These are phyloP conservation scores for Lentinula detonsa DNA, from an alignment of 768 basidiomycete genomes.

Conservation along the genomic window DNA sequence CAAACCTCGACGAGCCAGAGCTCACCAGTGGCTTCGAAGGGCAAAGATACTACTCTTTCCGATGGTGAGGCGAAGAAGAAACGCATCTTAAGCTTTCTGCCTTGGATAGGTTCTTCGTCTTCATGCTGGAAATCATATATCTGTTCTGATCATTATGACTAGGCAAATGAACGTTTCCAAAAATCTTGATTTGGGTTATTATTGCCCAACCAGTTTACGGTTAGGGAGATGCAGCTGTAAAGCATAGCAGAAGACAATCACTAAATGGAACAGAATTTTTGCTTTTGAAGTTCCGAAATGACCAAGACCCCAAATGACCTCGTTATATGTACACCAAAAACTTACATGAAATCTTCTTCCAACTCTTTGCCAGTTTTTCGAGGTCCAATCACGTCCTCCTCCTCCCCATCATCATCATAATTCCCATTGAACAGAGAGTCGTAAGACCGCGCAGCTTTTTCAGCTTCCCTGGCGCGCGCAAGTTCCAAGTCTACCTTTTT, in stretches of 20 bases:
- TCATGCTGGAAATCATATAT: neutral
- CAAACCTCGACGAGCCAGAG: neutral
- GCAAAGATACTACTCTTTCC: neutral
- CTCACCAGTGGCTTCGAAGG: too few species aligned
- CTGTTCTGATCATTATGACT: neutral
- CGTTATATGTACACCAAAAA: neutral
- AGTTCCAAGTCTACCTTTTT: conserved; percentile 77
- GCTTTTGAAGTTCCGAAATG: neutral
- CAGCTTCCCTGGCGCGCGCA: conserved; percentile 70
- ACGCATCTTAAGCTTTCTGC: neutral
- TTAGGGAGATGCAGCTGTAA: too few species aligned
- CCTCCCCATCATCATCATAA: conserved; percentile 47
- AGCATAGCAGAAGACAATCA: neutral
- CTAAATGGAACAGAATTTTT: neutral
- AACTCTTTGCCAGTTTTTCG: conserved; percentile 65
- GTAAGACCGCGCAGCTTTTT: conserved; percentile 85
- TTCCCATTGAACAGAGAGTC: conserved; percentile 70
- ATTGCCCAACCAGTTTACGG: too few species aligned
- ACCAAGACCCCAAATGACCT: neutral
- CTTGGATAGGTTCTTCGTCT: neutral
- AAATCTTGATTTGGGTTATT: too few species aligned
- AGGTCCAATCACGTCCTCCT: conserved; percentile 23
- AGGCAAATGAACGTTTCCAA: neutral
- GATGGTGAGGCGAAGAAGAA: neutral
- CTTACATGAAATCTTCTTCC: conserved; percentile 88